These are phyloP conservation scores for Bruguiera parviflora DNA, from an alignment of 345 rosid species.

Conservation along the genomic window DNA sequence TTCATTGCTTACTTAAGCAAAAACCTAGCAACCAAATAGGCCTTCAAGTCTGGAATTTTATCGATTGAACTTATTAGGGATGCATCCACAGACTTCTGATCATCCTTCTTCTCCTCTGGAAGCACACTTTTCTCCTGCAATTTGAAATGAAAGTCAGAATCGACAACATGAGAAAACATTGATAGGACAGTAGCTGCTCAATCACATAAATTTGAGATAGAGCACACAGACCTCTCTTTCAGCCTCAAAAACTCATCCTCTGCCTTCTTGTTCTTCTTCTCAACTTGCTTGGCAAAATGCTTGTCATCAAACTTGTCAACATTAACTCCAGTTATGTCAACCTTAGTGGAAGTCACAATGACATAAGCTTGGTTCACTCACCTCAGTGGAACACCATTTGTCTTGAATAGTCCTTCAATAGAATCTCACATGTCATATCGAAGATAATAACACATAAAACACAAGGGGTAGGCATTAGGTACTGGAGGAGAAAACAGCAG, in stretches of 20 bases:
- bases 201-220: neutral
- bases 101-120: constrained; percentile 78
- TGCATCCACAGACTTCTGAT: constrained; percentile 69
- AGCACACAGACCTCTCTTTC: constrained; percentile 49
- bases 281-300: constrained; percentile 46
- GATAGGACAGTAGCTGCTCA: neutral
- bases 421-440: neutral
- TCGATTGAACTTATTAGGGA: constrained; percentile 61
- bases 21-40: constrained; percentile 80
- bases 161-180: neutral
- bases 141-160: neutral
- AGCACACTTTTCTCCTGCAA: constrained; percentile 59
- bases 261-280: constrained; percentile 68
- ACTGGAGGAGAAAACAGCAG: no score
- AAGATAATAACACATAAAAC: neutral
- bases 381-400: constrained; percentile 70
- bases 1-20: constrained; percentile 42
- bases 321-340: constrained; percentile 57
- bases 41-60: constrained; percentile 64
- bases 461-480: no score
- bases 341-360: constrained; percentile 67
- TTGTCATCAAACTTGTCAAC: constrained; percentile 43
- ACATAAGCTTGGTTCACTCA: constrained; percentile 65
- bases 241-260: constrained; percentile 78
- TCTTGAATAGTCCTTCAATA: constrained; percentile 62